Evolutionary conservation across 805 yeast species (phyloP).

Genomic region (Zygotorulaspora chibaensis): DNA sequence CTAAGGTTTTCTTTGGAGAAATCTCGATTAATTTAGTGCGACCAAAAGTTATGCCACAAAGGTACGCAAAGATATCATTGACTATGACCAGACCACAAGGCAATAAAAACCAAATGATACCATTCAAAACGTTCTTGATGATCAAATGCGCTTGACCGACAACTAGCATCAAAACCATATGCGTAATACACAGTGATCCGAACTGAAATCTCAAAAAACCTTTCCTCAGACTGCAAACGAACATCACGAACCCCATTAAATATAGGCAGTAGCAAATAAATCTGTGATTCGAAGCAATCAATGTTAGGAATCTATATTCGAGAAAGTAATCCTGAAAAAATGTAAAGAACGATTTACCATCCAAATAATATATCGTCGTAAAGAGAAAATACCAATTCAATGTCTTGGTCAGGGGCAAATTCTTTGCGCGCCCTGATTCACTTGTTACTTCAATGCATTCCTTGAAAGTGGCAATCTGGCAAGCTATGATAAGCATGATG

Average conservation of each 20-base stretch:
- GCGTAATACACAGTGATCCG: slow-evolving; percentile 89
- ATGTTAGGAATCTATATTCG: slow-evolving; percentile 40
- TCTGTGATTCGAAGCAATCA: slow-evolving; percentile 72
- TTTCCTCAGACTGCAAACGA: slow-evolving; percentile 82
- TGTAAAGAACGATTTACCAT: slow-evolving; percentile 74
- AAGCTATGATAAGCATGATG: slow-evolving; percentile 61
- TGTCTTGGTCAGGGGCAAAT: slow-evolving; percentile 75
- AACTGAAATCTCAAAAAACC: slow-evolving; percentile 90
- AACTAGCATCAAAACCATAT: slow-evolving; percentile 84
- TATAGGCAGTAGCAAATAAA: slow-evolving; percentile 80
- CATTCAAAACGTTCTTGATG: slow-evolving; percentile 81
- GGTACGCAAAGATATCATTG: slow-evolving; percentile 92
- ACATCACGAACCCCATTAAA: slow-evolving; percentile 81
- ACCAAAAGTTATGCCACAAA: slow-evolving; percentile 97
- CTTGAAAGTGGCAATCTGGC: slow-evolving; percentile 81
- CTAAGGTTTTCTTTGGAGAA: slow-evolving; percentile 95
- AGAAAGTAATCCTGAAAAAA: slow-evolving; percentile 50
- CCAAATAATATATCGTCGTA: slow-evolving; percentile 84
- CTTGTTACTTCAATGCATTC: slow-evolving; percentile 88
- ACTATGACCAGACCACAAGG: slow-evolving; percentile 90
- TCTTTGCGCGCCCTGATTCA: slow-evolving; percentile 72
- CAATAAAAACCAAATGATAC: slow-evolving; percentile 89
- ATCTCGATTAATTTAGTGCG: slow-evolving; percentile 86
- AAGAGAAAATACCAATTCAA: slow-evolving; percentile 89
- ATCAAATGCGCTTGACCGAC: slow-evolving; percentile 93